These are phyloP conservation scores for Magnolia changhungtana DNA, from an alignment of 164 flowering plant species.

Conservation along the genomic window DNA sequence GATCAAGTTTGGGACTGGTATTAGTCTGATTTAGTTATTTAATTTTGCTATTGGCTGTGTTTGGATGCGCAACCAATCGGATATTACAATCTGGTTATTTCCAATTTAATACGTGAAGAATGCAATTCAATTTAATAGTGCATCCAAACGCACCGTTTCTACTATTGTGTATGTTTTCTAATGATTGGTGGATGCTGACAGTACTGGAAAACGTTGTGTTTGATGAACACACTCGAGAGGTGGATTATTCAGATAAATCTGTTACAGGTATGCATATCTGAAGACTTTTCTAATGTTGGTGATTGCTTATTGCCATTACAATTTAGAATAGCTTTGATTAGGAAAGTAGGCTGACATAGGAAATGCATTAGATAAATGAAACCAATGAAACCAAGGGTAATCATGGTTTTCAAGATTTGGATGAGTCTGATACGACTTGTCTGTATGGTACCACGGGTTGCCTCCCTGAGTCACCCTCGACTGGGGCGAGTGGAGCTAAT, in stretches of 20 bases:
- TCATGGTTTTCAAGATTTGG: too few relatives aligned
- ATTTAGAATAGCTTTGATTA: neutral
- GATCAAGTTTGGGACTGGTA: slow-evolving; percentile 97
- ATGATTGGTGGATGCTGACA: slow-evolving; percentile 24
- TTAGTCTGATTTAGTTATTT: neutral
- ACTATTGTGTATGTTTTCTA: slow-evolving; percentile 33
- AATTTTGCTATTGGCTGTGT: too few relatives aligned
- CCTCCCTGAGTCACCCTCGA: too few relatives aligned
- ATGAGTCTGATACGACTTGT: too few relatives aligned
- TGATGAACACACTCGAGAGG: slow-evolving; percentile 93
- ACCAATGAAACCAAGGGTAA: neutral
- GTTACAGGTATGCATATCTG: slow-evolving; percentile 68
- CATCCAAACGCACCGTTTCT: neutral
- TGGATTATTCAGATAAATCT: slow-evolving; percentile 88
- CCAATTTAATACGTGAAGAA: neutral
- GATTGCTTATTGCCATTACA: neutral
- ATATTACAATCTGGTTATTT: too few relatives aligned
- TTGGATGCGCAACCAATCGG: neutral
- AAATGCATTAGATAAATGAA: neutral
- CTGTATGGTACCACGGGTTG: too few relatives aligned
- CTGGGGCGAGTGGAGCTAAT: too few relatives aligned
- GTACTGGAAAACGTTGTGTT: slow-evolving; percentile 96
- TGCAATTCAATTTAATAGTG: too few relatives aligned
- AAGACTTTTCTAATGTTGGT: neutral
- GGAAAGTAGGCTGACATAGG: neutral